A percentile compares a stretch with the other conserved stretches of the same genome.
phyloP scores from a whole-genome alignment of 345 rosid species.

The Capsella bursapastoris region DNA sequence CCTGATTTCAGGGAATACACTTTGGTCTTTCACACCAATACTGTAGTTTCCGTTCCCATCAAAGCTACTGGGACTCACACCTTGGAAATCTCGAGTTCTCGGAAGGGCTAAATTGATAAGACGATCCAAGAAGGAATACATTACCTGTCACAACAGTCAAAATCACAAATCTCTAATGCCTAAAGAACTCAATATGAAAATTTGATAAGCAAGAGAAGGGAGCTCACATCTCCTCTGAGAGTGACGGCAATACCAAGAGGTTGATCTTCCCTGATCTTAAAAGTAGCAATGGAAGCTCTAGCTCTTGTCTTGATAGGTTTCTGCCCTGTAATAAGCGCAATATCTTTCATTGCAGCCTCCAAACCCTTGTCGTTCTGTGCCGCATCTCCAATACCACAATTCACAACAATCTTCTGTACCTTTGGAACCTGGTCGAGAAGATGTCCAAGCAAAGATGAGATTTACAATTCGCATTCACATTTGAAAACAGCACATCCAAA shows the following conservation, averaged over 20 bases:
- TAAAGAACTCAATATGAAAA: neutral
- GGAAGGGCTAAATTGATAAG: conserved; percentile 94
- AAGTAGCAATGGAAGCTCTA: conserved; percentile 73
- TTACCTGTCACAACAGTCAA: conserved; percentile 55
- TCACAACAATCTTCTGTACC: conserved; percentile 81
- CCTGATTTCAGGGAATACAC: conserved; percentile 87
- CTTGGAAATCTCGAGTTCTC: conserved; percentile 91
- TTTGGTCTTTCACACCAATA: conserved; percentile 77
- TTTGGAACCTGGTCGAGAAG: conserved; percentile 67
- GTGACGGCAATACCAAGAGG: conserved; percentile 92
- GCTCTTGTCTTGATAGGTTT: conserved; percentile 88
- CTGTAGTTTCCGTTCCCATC: conserved; percentile 96
- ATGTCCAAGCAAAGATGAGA: conserved; percentile 18
- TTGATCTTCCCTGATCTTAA: conserved; percentile 92
- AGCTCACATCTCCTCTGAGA: conserved; percentile 84
- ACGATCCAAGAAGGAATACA: conserved; percentile 91
- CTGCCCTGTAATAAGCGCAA: conserved; percentile 87
- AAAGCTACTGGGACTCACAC: conserved; percentile 80
- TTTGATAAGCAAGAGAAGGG: conserved; percentile 13
- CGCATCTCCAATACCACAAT: conserved; percentile 97
- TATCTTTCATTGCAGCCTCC: conserved; percentile 82
- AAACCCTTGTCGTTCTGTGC: conserved; percentile 89
- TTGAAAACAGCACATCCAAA: neutral
- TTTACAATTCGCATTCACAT: neutral
- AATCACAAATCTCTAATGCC: conserved; percentile 13